Evolutionary conservation across 352 stramenopile genomes (phyloP), one percentile per base, ranked within the genome.

Genomic region (Pilasporangium apinafurcum): DNA sequence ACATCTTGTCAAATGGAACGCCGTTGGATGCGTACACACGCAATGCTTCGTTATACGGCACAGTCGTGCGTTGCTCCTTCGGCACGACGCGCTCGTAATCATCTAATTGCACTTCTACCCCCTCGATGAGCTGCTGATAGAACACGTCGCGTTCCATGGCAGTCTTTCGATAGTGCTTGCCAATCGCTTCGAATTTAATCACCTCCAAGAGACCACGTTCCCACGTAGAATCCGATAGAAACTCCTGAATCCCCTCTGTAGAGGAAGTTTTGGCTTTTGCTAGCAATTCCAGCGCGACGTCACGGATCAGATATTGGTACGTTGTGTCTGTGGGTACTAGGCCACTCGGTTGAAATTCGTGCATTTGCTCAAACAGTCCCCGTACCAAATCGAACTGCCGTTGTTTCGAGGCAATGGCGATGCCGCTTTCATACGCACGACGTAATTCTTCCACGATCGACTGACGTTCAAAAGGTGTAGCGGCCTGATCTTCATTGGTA

Each of bases 321-420:
- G 59, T 82, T 14, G 44, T 29, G n/a, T 67, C 48, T 13, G 65
- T 63, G 3, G 56, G 52, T 2, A 30, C 39, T 28, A 71, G 48
- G 0, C 48, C 61, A n/a, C n/a, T n/a, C n/a, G n/a, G n/a, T n/a
- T n/a, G n/a, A 10, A 85, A 44, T 30, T 44, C 10, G 48, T 72
- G 56, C 62, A 85, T 75, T 58, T 87, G 74, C 25, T 54, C 28
- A 20, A 63, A 48, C 8, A 86, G 53, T 16, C 37, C 59, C 18
- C 40, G 47, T 7, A 68, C 69, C 13, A 86, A 32, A 5, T 61
- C 45, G 26, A 85, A 82, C 44, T 90, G 70, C 21, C 62, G 58
- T 53, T 90, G 77, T 60, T 90, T 90, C 42, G 65, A 66, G 13
- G 74, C 65, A 44, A 90, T 85, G 9, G 77, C 74, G 12, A 90